Percentiles rank a stretch among this genome's conserved stretches.
phyloP scores from a whole-genome alignment of 345 rosid species.

The Barbarea vulgaris region DNA sequence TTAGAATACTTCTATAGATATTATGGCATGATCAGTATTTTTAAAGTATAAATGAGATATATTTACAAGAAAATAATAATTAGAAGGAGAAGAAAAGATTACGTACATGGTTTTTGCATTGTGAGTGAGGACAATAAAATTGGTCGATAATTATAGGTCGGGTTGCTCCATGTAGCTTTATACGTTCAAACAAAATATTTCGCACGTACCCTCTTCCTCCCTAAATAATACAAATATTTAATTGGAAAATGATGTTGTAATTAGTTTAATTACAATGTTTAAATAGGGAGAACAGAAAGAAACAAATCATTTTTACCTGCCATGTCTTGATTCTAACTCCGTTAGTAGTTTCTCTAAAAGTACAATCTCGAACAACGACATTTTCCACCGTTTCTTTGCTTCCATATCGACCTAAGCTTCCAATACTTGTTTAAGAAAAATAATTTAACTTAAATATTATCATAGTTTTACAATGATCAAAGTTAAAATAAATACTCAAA shows the following conservation, averaged over 20 bases:
- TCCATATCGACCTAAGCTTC: slow-evolving; percentile 52
- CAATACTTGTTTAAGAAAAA: slow-evolving; percentile 38
- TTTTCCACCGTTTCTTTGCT: slow-evolving; percentile 40
- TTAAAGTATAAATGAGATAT: background rate
- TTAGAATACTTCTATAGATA: background rate
- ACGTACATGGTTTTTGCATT: slow-evolving; percentile 49
- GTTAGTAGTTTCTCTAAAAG: slow-evolving; percentile 43
- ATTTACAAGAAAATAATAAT: background rate
- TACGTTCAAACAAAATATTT: slow-evolving; percentile 45
- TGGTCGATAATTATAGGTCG: slow-evolving; percentile 63
- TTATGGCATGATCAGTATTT: too few relatives aligned
- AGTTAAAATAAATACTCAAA: background rate
- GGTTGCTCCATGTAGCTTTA: slow-evolving; percentile 10
- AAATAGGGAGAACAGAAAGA: background rate
- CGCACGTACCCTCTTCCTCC: slow-evolving; percentile 55
- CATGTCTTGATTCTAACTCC: slow-evolving; percentile 61
- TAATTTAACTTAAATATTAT: background rate
- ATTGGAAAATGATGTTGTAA: background rate
- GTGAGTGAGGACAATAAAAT: slow-evolving; percentile 50
- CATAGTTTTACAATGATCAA: background rate
- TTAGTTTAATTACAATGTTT: background rate
- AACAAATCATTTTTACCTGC: slow-evolving; percentile 44
- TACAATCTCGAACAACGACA: slow-evolving; percentile 37
- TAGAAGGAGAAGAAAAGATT: background rate
- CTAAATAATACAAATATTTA: slow-evolving; percentile 21